Percentiles rank a stretch among this genome's conserved stretches.
Conservation (phyloP, 441 rosid genomes). For the Capsella rubella region DNA sequence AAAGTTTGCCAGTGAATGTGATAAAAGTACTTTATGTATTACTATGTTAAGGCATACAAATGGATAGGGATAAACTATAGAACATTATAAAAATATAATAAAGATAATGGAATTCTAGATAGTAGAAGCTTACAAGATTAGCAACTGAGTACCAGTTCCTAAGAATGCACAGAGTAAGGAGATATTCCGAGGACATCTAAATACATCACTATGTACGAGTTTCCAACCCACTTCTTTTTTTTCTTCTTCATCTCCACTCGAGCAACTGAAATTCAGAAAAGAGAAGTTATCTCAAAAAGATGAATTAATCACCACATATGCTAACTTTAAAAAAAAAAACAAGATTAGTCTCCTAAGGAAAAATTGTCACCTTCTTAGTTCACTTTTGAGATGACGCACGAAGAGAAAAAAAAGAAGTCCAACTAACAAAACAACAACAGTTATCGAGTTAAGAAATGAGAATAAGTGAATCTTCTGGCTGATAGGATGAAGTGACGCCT, state of each 20-base stretch:
- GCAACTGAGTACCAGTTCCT: conserved; percentile 80
- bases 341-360: conserved; percentile 25
- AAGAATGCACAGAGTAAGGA: conserved; percentile 75
- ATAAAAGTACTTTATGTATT: conserved; percentile 8
- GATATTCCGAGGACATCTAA: conserved; percentile 66
- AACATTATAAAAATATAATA: neutral
- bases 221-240: conserved; percentile 83
- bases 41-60: neutral
- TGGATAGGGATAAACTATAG: neutral
- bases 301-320: conserved; percentile 1
- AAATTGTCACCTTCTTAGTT: conserved; percentile 60
- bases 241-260: conserved; percentile 79
- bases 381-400: conserved; percentile 73
- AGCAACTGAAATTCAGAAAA: conserved; percentile 48
- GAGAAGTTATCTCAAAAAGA: conserved; percentile 12
- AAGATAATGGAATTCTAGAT: neutral
- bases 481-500: conserved; percentile 58
- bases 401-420: conserved; percentile 65
- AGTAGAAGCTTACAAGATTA: conserved; percentile 66
- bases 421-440: conserved; percentile 58
- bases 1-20: conserved; percentile 6
- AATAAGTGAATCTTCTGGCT: conserved; percentile 70
- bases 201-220: conserved; percentile 76
- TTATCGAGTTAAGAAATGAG: conserved; percentile 68
- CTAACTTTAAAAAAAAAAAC: conserved; percentile 22